Evolutionary conservation across 2,329 filamentous ascomycete genomes (phyloP).

Genomic region (Colletotrichum truncatum): DNA sequence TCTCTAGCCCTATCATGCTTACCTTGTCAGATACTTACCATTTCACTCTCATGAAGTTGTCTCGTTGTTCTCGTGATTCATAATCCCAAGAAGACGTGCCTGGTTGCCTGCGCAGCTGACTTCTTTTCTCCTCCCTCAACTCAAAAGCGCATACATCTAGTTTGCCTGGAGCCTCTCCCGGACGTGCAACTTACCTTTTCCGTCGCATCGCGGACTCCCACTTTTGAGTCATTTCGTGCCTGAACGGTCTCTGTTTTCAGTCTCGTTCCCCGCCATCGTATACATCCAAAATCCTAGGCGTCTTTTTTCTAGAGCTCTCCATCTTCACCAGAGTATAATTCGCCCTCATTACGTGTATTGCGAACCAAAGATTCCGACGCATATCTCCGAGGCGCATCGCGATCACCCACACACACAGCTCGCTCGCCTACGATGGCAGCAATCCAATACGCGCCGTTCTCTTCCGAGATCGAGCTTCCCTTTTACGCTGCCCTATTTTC

Average conservation of each 20-base stretch:
- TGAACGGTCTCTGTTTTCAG: background rate
- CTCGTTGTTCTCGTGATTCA: conserved; percentile 9
- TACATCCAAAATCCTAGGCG: background rate
- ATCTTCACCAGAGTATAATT: background rate
- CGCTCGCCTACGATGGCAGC: conserved; percentile 57
- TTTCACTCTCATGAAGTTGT: background rate
- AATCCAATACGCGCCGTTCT: conserved; percentile 84
- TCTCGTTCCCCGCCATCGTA: background rate
- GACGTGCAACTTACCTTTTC: conserved; percentile 10
- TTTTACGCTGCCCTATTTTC: conserved; percentile 95
- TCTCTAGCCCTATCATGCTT: background rate
- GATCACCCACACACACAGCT: background rate
- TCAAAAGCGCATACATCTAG: too few species aligned
- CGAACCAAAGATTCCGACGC: background rate
- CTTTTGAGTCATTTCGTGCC: conserved; percentile 16
- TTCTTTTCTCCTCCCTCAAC: background rate
- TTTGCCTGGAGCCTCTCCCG: conserved; percentile 11
- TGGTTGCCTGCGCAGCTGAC: background rate
- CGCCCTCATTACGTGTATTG: background rate
- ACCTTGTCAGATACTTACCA: background rate
- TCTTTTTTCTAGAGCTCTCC: background rate
- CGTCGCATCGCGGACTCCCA: background rate
- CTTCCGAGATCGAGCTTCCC: conserved; percentile 92
- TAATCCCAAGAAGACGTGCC: background rate
- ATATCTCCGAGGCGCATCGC: background rate